Percentiles rank a stretch among this genome's conserved stretches.
phyloP scores from a whole-genome alignment of 805 yeast species.

The Torulaspora microellipsoides region DNA sequence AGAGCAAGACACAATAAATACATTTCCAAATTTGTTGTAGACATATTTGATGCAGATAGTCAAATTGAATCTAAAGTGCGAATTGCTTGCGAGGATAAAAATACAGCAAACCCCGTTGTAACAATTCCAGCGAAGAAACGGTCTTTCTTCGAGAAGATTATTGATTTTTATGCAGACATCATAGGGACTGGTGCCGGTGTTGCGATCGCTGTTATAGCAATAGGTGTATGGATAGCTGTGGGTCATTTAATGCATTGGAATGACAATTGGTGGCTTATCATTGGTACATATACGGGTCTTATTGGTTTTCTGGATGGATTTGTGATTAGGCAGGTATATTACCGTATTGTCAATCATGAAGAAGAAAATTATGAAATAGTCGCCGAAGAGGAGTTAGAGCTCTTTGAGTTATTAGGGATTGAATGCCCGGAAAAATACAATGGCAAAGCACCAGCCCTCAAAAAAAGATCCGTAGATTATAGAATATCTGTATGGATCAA shows the following conservation, averaged over 20 bases:
- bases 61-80: slow-evolving; percentile 31
- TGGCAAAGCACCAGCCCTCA: slow-evolving; percentile 6
- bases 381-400: slow-evolving; percentile 32
- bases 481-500: slow-evolving; percentile 28
- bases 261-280: slow-evolving; percentile 44
- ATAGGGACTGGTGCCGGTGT: slow-evolving; percentile 43
- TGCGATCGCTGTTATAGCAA: slow-evolving; percentile 32
- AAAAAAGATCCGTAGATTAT: slow-evolving; percentile 17
- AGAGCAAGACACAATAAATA: slow-evolving; percentile 37
- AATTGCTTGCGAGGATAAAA: slow-evolving; percentile 17
- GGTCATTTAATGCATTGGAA: slow-evolving; percentile 38
- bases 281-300: slow-evolving; percentile 45
- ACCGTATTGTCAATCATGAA: slow-evolving; percentile 26
- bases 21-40: slow-evolving; percentile 21
- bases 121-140: slow-evolving; percentile 18
- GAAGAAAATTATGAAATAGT: slow-evolving; percentile 27
- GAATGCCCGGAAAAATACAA: slow-evolving; percentile 21
- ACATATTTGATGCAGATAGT: slow-evolving; percentile 27
- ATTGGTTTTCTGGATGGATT: slow-evolving; percentile 43
- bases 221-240: slow-evolving; percentile 37
- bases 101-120: slow-evolving; percentile 26
- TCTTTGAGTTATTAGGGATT: slow-evolving; percentile 30
- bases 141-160: slow-evolving; percentile 20
- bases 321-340: slow-evolving; percentile 38
- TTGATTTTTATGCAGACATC: slow-evolving; percentile 40